Percentiles rank a stretch among this genome's conserved stretches.
Evolutionary conservation across 2,329 filamentous ascomycete genomes (phyloP).

Genomic region (Colletotrichum gigasporum): DNA sequence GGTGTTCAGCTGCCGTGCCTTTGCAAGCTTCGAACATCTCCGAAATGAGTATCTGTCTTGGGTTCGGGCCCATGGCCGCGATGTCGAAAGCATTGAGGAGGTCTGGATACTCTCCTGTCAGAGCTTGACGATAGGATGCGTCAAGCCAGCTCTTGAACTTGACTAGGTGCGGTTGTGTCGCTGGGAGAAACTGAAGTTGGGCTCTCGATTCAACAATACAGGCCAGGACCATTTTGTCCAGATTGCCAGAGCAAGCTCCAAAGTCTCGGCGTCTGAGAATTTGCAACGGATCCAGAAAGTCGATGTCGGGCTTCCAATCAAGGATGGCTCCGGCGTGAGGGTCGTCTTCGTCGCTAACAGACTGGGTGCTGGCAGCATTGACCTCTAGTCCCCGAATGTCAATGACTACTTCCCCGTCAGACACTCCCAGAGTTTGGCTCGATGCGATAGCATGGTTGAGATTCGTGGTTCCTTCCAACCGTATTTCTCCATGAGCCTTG

Average conservation of each 20-base stretch:
- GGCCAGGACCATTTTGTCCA: constrained; percentile 7
- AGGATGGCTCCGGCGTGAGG: constrained; percentile 7
- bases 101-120: constrained; percentile 5
- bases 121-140: neutral
- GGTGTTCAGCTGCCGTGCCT: neutral
- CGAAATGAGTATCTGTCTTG: neutral
- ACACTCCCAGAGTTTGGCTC: neutral
- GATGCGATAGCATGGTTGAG: neutral
- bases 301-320: constrained; percentile 24
- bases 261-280: neutral
- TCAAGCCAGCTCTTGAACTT: constrained; percentile 23
- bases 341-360: neutral
- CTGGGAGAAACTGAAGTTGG: constrained; percentile 17
- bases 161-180: constrained; percentile 15
- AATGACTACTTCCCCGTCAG: constrained; percentile 4
- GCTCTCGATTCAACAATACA: constrained; percentile 19
- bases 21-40: neutral
- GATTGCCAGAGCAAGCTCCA: neutral
- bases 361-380: neutral
- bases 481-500: neutral
- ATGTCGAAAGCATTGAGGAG: constrained; percentile 1
- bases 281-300: neutral
- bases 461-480: neutral
- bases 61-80: neutral
- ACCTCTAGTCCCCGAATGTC: constrained; percentile 11